Evolutionary conservation across 2,329 filamentous ascomycete genomes (phyloP).

Genomic region (Periconia digitata): DNA sequence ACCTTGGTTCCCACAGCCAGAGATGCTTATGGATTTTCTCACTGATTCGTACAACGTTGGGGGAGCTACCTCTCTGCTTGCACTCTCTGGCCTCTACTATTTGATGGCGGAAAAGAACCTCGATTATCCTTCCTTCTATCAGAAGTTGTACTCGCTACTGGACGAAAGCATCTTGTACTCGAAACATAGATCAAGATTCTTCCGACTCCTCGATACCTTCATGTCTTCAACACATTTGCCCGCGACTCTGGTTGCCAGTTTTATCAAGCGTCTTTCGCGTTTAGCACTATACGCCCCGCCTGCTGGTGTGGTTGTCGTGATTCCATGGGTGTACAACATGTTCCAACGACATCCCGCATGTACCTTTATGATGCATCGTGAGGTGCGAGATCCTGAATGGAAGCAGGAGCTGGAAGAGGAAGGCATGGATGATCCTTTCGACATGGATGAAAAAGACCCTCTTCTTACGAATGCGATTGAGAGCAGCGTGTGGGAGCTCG

Average conservation of each 20-base stretch:
- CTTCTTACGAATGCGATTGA: conserved; percentile 86
- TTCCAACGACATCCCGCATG: conserved; percentile 86
- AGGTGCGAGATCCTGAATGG: conserved; percentile 59
- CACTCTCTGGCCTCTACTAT: conserved; percentile 91
- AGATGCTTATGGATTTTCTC: conserved; percentile 92
- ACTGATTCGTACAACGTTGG: conserved; percentile 91
- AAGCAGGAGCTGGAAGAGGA: conserved; percentile 62
- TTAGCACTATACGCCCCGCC: conserved; percentile 87
- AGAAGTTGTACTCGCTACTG: conserved; percentile 89
- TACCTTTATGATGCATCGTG: conserved; percentile 94
- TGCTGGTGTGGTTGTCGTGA: conserved; percentile 80
- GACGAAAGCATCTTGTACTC: conserved; percentile 87
- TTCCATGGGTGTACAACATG: conserved; percentile 95
- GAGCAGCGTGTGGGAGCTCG: conserved; percentile 92
- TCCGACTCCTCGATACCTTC: conserved; percentile 89
- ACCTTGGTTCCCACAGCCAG: conserved; percentile 86
- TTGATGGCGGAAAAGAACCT: conserved; percentile 91
- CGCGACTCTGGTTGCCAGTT: conserved; percentile 86
- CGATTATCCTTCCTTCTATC: conserved; percentile 93
- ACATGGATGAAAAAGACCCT: conserved; percentile 74
- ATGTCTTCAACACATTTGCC: conserved; percentile 90
- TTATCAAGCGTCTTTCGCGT: conserved; percentile 88
- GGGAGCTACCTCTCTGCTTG: conserved; percentile 82
- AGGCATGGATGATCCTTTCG: conserved; percentile 74
- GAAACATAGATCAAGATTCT: conserved; percentile 90